Evolutionary conservation across 768 basidiomycete genomes (phyloP).

Genomic region (Boletus patriciae): DNA sequence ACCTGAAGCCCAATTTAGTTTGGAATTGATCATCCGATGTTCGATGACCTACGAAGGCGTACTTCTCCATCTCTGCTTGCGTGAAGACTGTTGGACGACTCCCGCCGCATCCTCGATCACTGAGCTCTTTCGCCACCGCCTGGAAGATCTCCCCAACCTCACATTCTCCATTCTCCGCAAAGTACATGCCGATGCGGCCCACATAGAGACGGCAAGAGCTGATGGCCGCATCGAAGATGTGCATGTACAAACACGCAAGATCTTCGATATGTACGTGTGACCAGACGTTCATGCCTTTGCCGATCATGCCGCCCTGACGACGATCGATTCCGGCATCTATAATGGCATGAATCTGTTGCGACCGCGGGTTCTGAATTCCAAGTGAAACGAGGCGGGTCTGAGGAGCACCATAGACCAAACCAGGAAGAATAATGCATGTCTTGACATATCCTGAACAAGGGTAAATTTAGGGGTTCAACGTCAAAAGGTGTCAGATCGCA

Average conservation of each 20-base stretch:
- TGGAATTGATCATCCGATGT: neutral
- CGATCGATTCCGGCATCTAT: constrained; percentile 48
- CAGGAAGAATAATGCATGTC: constrained; percentile 51
- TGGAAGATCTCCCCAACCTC: constrained; percentile 42
- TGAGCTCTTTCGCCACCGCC: constrained; percentile 39
- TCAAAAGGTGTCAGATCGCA: constrained; percentile 8
- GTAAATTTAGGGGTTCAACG: neutral
- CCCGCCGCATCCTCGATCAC: constrained; percentile 22
- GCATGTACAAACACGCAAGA: constrained; percentile 42
- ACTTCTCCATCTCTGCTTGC: constrained; percentile 14
- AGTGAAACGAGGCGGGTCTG: constrained; percentile 46
- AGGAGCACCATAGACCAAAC: constrained; percentile 61
- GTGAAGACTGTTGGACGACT: constrained; percentile 44
- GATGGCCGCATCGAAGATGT: constrained; percentile 40
- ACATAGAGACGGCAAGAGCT: constrained; percentile 18
- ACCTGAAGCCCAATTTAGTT: constrained; percentile 7
- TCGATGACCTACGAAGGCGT: constrained; percentile 15
- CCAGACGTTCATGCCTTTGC: constrained; percentile 60
- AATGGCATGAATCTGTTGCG: constrained; percentile 50
- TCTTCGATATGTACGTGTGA: constrained; percentile 59
- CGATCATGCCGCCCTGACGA: constrained; percentile 53
- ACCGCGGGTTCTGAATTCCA: constrained; percentile 54
- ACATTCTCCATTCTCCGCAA: constrained; percentile 52
- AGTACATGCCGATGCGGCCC: constrained; percentile 50
- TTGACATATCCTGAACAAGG: constrained; percentile 49